Evolutionary conservation across 352 stramenopile genomes (phyloP), one percentile per base, ranked within the genome.

Genomic region (Globisporangium carolinianum): DNA sequence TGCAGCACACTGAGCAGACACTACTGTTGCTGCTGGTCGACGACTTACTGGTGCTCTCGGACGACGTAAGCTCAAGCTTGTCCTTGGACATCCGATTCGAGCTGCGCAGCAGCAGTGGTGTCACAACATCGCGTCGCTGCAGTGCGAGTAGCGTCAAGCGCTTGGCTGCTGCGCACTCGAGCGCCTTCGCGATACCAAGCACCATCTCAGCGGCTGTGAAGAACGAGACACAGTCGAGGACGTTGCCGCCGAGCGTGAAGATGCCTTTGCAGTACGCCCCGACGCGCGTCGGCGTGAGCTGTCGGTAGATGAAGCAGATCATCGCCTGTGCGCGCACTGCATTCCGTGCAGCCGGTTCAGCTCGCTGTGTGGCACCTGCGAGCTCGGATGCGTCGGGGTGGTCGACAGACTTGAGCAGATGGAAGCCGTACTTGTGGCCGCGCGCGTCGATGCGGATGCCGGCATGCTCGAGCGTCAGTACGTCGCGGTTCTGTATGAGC

Each of bases 391-490:
- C 45, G 9, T 57, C 49, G 2, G 15, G 17, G 6, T 48, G 11
- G 18, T 56, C 24, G 14, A 69, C 61, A 0, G 57, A 61, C 15
- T 65, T 65, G 17, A 45, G 63, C 2, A 66, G 61, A n/a, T 65
- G 62, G 52, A 65, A 69, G 51, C 74, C 62, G 51, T 57, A 84
- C n/a, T 61, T 59, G 5, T 73, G 46, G 3, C 77, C 73, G 5
- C 72, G 42, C 8, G 24, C 39, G 45, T 85, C 74, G 0, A 59
- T 55, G 8, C 53, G 61, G 0, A 70, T 69, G 6, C 77, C 75
- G 43, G 73, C 73, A 47, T 67, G 68, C 56, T 87, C 77, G 14
- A 87, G 73, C 3, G 63, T 69, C 41, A 66, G 72, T 47, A 75
- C 46, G 49, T 86, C 77, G 1, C 77, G 77, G n/a, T 73, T 64